Evolutionary conservation across 1,139 yeast genomes (phyloP).

Genomic region (Nakaseomyces bracarensis): DNA sequence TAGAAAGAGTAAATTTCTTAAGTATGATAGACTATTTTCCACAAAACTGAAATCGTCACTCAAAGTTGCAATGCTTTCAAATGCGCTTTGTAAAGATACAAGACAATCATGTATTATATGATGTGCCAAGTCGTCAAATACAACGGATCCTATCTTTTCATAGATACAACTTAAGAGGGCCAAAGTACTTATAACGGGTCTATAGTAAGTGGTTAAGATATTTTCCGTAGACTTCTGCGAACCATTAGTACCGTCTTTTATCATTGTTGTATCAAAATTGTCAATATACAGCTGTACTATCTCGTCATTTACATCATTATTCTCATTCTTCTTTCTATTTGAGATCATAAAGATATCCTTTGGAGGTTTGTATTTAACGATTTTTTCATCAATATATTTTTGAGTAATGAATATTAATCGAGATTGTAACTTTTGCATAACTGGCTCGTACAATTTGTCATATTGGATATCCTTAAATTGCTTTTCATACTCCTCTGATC

Average conservation of each 20-base stretch:
- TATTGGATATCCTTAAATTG: slow-evolving; percentile 37
- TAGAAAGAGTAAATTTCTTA: slow-evolving; percentile 64
- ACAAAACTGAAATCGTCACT: slow-evolving; percentile 28
- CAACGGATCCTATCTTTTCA: slow-evolving; percentile 63
- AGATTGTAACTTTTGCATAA: slow-evolving; percentile 69
- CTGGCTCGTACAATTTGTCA: slow-evolving; percentile 59
- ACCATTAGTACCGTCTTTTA: slow-evolving; percentile 9
- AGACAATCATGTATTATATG: slow-evolving; percentile 76
- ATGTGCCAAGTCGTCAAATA: slow-evolving; percentile 87
- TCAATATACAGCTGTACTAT: slow-evolving; percentile 18
- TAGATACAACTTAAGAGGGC: slow-evolving; percentile 69
- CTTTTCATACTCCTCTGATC: slow-evolving; percentile 24
- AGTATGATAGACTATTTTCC: slow-evolving; percentile 58
- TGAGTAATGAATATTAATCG: slow-evolving; percentile 74
- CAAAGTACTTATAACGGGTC: slow-evolving; percentile 67
- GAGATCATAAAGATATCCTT: slow-evolving; percentile 58
- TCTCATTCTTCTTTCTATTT: slow-evolving; percentile 33
- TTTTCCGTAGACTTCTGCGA: not conserved
- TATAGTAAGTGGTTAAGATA: slow-evolving; percentile 41
- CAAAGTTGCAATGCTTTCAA: slow-evolving; percentile 33
- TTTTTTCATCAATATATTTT: slow-evolving; percentile 57
- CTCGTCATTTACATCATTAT: slow-evolving; percentile 16
- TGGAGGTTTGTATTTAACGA: slow-evolving; percentile 58
- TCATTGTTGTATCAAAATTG: slow-evolving; percentile 9
- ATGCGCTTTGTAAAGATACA: slow-evolving; percentile 47